These are phyloP conservation scores for Populus alba DNA, from an alignment of 345 rosid genomes.

Conservation along the genomic window DNA sequence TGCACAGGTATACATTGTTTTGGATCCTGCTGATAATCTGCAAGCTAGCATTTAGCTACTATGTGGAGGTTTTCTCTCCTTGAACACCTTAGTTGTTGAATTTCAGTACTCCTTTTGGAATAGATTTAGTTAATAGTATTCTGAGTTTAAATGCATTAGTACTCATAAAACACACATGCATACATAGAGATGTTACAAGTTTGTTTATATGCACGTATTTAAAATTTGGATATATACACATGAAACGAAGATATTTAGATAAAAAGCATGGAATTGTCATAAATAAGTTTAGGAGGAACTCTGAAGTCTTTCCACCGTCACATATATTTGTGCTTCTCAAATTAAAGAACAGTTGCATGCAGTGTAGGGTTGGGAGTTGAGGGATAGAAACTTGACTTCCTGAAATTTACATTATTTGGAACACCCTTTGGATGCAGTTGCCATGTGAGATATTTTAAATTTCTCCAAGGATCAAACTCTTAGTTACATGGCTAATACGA, in stretches of 20 bases:
- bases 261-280: background rate
- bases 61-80: conserved; percentile 71
- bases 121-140: background rate
- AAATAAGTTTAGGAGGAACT: background rate
- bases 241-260: background rate
- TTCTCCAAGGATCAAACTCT: background rate
- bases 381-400: background rate
- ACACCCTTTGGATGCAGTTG: background rate
- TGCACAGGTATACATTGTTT: conserved; percentile 79
- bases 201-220: background rate
- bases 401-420: background rate
- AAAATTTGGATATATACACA: background rate
- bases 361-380: background rate
- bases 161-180: background rate
- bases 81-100: conserved; percentile 13
- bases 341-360: background rate
- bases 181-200: background rate
- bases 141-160: background rate
- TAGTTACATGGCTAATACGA: background rate
- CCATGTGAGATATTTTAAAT: background rate
- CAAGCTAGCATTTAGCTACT: conserved; percentile 98
- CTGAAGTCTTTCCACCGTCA: no score
- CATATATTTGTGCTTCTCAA: background rate
- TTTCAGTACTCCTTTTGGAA: background rate
- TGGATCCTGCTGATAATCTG: conserved; percentile 86